Evolutionary conservation across 2,329 filamentous ascomycete genomes (phyloP).

Genomic region (Pleoardoris graminearum): DNA sequence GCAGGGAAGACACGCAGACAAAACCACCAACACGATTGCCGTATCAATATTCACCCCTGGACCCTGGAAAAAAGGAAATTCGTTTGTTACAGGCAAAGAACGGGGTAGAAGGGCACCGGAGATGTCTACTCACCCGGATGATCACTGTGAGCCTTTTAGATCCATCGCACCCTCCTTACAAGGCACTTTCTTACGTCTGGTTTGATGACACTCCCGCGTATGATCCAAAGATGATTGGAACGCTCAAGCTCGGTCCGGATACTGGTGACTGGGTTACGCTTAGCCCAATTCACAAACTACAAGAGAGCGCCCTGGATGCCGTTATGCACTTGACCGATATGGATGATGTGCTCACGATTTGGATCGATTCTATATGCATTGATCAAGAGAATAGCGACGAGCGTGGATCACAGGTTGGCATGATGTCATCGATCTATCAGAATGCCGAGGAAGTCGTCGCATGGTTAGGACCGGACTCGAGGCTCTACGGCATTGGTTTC

Average conservation of each 20-base stretch:
- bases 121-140: neutral
- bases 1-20: neutral
- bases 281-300: neutral
- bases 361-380: slow-evolving; percentile 16
- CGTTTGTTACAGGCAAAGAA: neutral
- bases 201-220: neutral
- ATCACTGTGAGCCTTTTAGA: neutral
- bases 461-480: slow-evolving; percentile 19
- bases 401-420: slow-evolving; percentile 10
- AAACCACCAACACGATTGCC: too few relatives aligned
- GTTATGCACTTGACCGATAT: neutral
- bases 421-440: slow-evolving; percentile 13
- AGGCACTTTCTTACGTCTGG: slow-evolving; percentile 1
- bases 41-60: neutral
- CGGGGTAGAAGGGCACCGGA: neutral
- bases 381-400: slow-evolving; percentile 22
- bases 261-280: neutral
- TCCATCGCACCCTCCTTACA: neutral
- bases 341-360: slow-evolving; percentile 4
- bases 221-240: neutral
- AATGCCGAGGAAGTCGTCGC: neutral
- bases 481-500: neutral
- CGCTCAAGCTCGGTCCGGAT: neutral
- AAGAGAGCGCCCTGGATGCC: neutral
- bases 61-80: neutral